A percentile compares a stretch with the other conserved stretches of the same genome.
These are phyloP conservation scores for Podospora sp. DNA, from an alignment of 495 filamentous ascomycete genomes.

Conservation along the genomic window DNA sequence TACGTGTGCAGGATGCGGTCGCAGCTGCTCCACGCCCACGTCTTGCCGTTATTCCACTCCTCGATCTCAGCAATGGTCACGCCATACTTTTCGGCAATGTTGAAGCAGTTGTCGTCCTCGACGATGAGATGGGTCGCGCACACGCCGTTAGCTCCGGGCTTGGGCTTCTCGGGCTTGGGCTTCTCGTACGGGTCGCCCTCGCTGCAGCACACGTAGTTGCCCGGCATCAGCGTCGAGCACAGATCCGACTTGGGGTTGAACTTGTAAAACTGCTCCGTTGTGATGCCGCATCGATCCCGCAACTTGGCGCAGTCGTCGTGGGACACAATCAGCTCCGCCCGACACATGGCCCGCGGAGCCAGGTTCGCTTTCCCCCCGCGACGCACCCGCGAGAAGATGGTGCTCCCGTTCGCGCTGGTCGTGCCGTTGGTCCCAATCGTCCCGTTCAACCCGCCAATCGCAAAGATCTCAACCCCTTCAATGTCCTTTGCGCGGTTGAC, in stretches of 20 bases:
- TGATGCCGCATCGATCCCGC: conserved; percentile 45
- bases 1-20: conserved; percentile 29
- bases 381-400: conserved; percentile 2
- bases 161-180: conserved; percentile 39
- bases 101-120: conserved; percentile 38
- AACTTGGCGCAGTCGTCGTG: conserved; percentile 44
- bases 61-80: conserved; percentile 43
- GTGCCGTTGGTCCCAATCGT: conserved; percentile 6
- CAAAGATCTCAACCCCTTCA: conserved; percentile 11
- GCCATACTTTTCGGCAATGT: conserved; percentile 32
- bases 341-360: conserved; percentile 6
- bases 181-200: conserved; percentile 38
- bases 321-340: conserved; percentile 27
- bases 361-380: not conserved
- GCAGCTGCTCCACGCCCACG: conserved; percentile 57
- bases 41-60: conserved; percentile 42
- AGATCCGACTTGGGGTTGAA: conserved; percentile 42
- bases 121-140: conserved; percentile 43
- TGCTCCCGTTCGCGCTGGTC: not conserved
- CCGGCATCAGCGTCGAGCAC: conserved; percentile 40
- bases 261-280: conserved; percentile 40
- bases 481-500: not conserved
- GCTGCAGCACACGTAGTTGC: conserved; percentile 52
- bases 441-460: not conserved
- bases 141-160: conserved; percentile 38